These are phyloP conservation scores for Anthostomella pinea DNA, from an alignment of 2,329 filamentous ascomycete species.

Conservation along the genomic window DNA sequence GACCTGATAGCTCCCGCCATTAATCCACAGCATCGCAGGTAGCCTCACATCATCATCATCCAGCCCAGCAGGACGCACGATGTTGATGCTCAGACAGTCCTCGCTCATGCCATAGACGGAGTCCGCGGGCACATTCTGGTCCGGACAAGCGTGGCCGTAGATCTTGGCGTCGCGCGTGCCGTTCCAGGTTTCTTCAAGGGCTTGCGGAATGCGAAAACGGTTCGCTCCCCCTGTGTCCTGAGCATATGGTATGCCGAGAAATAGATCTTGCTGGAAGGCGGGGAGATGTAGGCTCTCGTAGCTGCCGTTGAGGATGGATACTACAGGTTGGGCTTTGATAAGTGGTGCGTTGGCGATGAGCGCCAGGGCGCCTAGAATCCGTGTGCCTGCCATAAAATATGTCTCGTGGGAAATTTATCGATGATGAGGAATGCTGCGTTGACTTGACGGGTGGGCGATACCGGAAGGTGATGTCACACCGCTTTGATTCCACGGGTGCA, in stretches of 20 bases:
- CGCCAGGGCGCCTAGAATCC: too few species aligned
- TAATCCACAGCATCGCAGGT: conserved; percentile 34
- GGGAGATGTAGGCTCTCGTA: conserved; percentile 34
- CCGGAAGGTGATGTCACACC: too few species aligned
- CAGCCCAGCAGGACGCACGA: conserved; percentile 26
- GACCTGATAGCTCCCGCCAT: conserved; percentile 29
- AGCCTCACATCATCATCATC: conserved; percentile 13
- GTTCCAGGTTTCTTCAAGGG: conserved; percentile 20
- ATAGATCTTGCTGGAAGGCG: conserved; percentile 46
- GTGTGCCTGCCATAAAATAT: too few species aligned
- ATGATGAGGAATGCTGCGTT: too few species aligned
- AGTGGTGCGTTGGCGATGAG: too few species aligned
- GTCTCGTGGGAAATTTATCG: too few species aligned
- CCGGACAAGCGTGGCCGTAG: conserved; percentile 24
- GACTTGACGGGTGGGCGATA: too few species aligned
- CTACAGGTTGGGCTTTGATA: too few species aligned
- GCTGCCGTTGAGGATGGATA: conserved; percentile 33
- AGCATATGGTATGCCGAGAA: conserved; percentile 56
- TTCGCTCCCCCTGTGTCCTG: conserved; percentile 36
- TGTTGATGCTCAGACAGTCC: conserved; percentile 33
- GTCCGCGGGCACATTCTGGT: conserved; percentile 15
- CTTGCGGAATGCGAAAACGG: conserved; percentile 32
- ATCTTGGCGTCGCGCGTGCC: conserved; percentile 17
- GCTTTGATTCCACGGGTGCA: too few species aligned
- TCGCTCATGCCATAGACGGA: conserved; percentile 28